Percentiles rank a stretch among this genome's conserved stretches.
Conservation (phyloP, 108 stramenopile species). For the Seminavis robusta region DNA sequence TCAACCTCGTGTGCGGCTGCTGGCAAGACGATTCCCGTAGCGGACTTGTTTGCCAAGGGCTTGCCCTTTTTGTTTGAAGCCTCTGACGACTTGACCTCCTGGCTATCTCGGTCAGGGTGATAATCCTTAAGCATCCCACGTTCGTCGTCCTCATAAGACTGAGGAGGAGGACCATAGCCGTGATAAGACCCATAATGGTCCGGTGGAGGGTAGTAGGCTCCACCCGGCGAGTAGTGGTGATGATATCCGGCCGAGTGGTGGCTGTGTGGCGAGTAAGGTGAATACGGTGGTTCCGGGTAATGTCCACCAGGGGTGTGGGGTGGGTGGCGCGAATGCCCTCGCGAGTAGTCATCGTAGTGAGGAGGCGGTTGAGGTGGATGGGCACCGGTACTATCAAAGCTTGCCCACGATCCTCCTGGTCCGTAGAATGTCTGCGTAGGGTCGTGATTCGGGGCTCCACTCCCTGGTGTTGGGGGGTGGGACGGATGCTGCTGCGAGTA, state of each 20-base stretch:
- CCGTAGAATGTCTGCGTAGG: conserved; percentile 20
- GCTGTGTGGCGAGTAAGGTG: conserved; percentile 9
- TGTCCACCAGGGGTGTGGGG: no score
- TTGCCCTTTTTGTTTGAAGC: conserved; percentile 1
- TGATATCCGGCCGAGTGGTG: no score
- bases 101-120: neutral
- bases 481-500: conserved; percentile 15
- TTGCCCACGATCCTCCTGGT: conserved; percentile 35
- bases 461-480: conserved; percentile 33
- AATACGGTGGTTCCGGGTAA: conserved; percentile 21
- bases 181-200: conserved; percentile 12
- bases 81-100: neutral
- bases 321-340: no score
- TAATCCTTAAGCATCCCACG: neutral
- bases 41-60: conserved; percentile 12
- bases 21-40: conserved; percentile 41
- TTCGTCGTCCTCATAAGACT: conserved; percentile 6
- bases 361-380: conserved; percentile 13
- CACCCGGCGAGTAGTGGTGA: neutral
- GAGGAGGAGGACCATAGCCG: conserved; percentile 9
- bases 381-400: conserved; percentile 39
- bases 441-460: conserved; percentile 26
- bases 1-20: conserved; percentile 69
- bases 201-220: conserved; percentile 21
- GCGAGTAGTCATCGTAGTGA: conserved; percentile 55